Conservation (phyloP, 2,329 filamentous ascomycete genomes). For the Exophiala mesophila region DNA sequence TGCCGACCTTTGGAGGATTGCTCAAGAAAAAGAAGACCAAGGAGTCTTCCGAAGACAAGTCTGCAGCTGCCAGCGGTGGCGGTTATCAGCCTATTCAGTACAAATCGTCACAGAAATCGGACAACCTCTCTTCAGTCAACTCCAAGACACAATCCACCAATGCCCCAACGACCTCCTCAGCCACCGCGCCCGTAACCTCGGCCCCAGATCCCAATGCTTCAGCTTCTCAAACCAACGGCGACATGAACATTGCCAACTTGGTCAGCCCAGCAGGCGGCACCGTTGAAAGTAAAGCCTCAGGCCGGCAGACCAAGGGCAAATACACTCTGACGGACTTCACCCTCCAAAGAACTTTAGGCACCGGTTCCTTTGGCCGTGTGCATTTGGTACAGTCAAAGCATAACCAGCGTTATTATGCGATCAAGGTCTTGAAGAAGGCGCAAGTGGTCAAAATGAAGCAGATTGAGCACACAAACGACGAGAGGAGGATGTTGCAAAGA, state of each 20-base stretch:
- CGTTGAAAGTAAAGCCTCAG: constrained; percentile 32
- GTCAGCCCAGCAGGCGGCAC: constrained; percentile 17
- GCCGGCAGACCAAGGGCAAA: constrained; percentile 86
- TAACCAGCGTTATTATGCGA: constrained; percentile 95
- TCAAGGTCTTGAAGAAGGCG: constrained; percentile 97
- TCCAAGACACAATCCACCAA: constrained; percentile 29
- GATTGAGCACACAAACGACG: constrained; percentile 98
- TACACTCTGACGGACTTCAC: constrained; percentile 89
- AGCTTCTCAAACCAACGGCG: constrained; percentile 27
- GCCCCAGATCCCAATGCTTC: constrained; percentile 25
- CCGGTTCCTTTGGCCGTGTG: constrained; percentile 92
- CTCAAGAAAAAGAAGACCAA: constrained; percentile 99
- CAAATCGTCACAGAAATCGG: constrained; percentile 53
- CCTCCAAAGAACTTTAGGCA: constrained; percentile 85
- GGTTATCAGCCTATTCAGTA: constrained; percentile 23
- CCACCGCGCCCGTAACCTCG: constrained; percentile 23
- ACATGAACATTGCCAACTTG: constrained; percentile 24
- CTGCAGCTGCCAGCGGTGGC: constrained; percentile 8
- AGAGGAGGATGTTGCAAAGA: constrained; percentile 89
- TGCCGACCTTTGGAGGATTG: constrained; percentile 87
- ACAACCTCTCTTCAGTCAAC: constrained; percentile 53
- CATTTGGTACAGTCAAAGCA: constrained; percentile 97
- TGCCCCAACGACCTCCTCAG: constrained; percentile 28
- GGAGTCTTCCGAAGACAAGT: constrained; percentile 59
- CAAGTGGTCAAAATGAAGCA: constrained; percentile 99